Evolutionary conservation across 371 early-diverging fungal genomes (phyloP), one percentile per base, ranked within the genome.

Genomic region (Apophysomyces elegans): DNA sequence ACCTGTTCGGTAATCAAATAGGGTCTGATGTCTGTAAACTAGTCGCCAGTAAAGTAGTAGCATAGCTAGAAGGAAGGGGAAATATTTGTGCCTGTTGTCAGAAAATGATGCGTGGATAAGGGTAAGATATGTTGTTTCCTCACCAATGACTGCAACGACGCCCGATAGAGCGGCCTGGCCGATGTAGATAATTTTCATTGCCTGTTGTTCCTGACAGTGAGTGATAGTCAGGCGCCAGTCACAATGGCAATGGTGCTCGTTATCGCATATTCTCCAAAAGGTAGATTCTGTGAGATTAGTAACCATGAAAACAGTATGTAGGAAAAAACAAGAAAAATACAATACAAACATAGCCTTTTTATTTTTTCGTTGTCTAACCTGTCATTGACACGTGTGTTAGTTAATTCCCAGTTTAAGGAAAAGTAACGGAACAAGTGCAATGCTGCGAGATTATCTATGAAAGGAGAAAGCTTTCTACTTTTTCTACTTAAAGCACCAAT

Each of bases 171-270:
- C 62, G 11, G 61, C 58, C 13, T 65, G 57, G 14, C 61, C 44
- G 21, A 68, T 68, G 37, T 72, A 66, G 16, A 72, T 38, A 38
- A 21, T 41, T 5, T 37, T 65, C 44, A 69, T 44, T 7, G 39
- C 61, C 0, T 56, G 5, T 12, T 65, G 59, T 56, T 66, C 71
- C 18, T 63, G 62, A 37, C 71, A 70, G 14, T 59, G 44, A 4
- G 21, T 46, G 13, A 69, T 59, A 1, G 71, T 70, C 4, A 70
- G 58, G 16, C 71, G 71, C 71, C 71, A 70, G 61, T 70, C 71
- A 66, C 71, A 70, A 32, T 70, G 64, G 39, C 71, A 70, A 35
- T 32, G 36, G 7, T 59, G 50, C 3, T 61, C 46, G 13, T 45
- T 62, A 32, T 72, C 69, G 35, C 69, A 68, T 46, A 68, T 39